Percentiles rank a stretch among this genome's conserved stretches.
Evolutionary conservation across 306 rosid species (phyloP).

Genomic region (Corylus avellana): DNA sequence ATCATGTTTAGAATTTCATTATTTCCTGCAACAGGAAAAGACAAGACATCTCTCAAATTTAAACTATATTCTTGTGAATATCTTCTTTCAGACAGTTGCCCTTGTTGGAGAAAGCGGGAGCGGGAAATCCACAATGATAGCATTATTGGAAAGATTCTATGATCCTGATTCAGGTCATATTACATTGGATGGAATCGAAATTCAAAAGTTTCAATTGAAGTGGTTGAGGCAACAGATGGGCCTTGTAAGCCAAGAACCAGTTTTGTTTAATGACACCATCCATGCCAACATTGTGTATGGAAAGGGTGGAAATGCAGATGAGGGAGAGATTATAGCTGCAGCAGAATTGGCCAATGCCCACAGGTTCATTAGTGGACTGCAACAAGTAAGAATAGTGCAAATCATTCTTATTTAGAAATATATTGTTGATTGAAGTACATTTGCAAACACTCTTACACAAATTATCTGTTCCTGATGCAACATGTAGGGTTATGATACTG

Average conservation of each 20-base stretch:
- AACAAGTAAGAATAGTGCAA: constrained; percentile 49
- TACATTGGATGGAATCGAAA: constrained; percentile 72
- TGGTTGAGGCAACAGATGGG: constrained; percentile 98
- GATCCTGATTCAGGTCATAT: constrained; percentile 82
- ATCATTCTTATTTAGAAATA: neutral
- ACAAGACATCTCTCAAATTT: neutral
- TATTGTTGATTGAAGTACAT: neutral
- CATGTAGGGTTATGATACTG: constrained; percentile 67
- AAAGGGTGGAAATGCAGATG: constrained; percentile 69
- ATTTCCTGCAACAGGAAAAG: neutral
- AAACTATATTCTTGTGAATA: constrained; percentile 8
- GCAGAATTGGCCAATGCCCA: constrained; percentile 85
- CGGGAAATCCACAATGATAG: constrained; percentile 80
- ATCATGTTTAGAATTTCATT: neutral
- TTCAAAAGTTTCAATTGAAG: constrained; percentile 54
- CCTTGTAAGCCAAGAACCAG: constrained; percentile 84
- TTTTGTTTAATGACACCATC: constrained; percentile 70
- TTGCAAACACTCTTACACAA: neutral
- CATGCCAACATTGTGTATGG: constrained; percentile 85
- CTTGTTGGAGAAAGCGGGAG: constrained; percentile 97
- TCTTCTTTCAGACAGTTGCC: constrained; percentile 60
- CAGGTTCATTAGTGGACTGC: constrained; percentile 68
- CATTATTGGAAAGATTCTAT: constrained; percentile 81
- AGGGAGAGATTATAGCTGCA: constrained; percentile 70
- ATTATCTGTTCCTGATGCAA: constrained; percentile 13